phyloP scores from a whole-genome alignment of 2,329 filamentous ascomycete species.

The Byssothecium circinans region DNA sequence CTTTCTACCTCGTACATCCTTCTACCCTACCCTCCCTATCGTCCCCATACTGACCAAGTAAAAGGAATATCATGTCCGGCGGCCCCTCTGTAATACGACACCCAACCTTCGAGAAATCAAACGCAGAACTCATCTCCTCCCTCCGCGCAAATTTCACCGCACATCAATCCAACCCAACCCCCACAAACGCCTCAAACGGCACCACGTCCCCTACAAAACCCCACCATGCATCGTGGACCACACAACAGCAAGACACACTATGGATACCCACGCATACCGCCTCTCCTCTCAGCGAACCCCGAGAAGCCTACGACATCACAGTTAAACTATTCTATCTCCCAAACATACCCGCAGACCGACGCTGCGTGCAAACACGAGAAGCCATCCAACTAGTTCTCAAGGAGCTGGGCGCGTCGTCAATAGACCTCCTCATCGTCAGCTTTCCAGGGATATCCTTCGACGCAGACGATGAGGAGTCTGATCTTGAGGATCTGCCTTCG shows the following conservation, averaged over 20 bases:
- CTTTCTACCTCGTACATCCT: slow-evolving; percentile 78
- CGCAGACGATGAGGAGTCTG: slow-evolving; percentile 80
- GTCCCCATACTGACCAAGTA: slow-evolving; percentile 53
- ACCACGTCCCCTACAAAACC: slow-evolving; percentile 45
- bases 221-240: slow-evolving; percentile 67
- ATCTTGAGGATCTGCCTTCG: slow-evolving; percentile 56
- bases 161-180: slow-evolving; percentile 55
- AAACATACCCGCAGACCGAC: slow-evolving; percentile 63
- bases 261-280: slow-evolving; percentile 76
- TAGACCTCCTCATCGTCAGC: slow-evolving; percentile 88
- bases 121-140: slow-evolving; percentile 87
- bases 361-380: slow-evolving; percentile 72
- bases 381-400: slow-evolving; percentile 79
- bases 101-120: slow-evolving; percentile 77
- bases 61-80: slow-evolving; percentile 81
- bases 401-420: slow-evolving; percentile 72
- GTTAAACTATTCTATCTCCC: slow-evolving; percentile 94
- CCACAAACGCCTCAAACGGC: slow-evolving; percentile 34
- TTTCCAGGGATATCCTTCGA: slow-evolving; percentile 95
- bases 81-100: slow-evolving; percentile 83
- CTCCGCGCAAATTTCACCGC: slow-evolving; percentile 80
- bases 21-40: not conserved
- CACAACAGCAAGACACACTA: slow-evolving; percentile 53
- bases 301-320: slow-evolving; percentile 87
- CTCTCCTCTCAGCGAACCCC: slow-evolving; percentile 76